Evolutionary conservation across 202 grass and related monocot species (phyloP).

Genomic region (Tripidium arundinaceum): DNA sequence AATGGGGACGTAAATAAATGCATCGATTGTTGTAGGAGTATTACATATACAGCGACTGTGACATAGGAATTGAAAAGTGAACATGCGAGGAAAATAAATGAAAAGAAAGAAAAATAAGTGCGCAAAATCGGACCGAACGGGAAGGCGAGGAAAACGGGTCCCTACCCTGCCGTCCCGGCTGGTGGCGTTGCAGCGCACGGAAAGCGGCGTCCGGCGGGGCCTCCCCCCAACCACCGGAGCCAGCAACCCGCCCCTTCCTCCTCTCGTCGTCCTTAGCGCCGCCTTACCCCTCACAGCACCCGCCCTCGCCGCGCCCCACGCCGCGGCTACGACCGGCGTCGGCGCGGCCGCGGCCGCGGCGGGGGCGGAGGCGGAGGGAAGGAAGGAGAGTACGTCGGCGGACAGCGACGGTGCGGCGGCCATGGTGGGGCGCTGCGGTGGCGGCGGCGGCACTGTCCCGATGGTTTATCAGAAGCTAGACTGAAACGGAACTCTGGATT

Average conservation of each 20-base stretch:
- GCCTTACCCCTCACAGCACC: background rate
- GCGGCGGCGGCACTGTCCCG: background rate
- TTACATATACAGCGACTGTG: background rate
- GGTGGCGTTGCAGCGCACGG: conserved; percentile 44
- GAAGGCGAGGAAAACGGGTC: background rate
- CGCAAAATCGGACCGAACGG: background rate
- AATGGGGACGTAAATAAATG: background rate
- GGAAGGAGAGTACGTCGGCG: background rate
- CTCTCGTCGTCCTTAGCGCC: conserved; percentile 13
- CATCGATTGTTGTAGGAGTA: background rate
- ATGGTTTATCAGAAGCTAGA: background rate
- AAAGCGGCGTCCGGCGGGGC: background rate
- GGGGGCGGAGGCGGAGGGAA: background rate
- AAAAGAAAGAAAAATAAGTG: background rate
- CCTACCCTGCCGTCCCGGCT: conserved; percentile 47
- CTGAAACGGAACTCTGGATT: background rate
- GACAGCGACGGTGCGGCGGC: conserved; percentile 28
- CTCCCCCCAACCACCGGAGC: conserved; percentile 11
- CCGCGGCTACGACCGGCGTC: conserved; percentile 42
- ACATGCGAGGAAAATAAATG: background rate
- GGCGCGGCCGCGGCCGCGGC: background rate
- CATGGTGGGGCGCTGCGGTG: background rate
- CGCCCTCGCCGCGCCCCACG: conserved; percentile 32
- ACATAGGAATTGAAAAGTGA: background rate
- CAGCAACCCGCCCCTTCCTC: background rate